Evolutionary conservation across 768 basidiomycete genomes (phyloP).

Genomic region (Auriscalpium orientale): DNA sequence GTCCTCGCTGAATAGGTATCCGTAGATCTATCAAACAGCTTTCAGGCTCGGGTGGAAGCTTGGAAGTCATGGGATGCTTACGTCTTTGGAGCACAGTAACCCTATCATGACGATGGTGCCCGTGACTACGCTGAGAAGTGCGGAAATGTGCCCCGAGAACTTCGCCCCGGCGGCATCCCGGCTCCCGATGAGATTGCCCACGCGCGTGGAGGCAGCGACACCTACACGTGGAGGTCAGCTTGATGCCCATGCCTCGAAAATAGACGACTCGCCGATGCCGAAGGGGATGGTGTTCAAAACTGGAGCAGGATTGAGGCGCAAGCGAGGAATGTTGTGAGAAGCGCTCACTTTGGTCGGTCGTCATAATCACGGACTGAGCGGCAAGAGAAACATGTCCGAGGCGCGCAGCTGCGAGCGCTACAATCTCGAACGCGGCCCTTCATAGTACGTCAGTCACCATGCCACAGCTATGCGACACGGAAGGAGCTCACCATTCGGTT

Average conservation of each 20-base stretch:
- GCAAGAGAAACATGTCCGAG: slow-evolving; percentile 62
- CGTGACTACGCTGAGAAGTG: slow-evolving; percentile 52
- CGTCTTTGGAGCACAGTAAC: slow-evolving; percentile 51
- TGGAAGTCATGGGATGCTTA: slow-evolving; percentile 21
- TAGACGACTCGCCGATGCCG: slow-evolving; percentile 41
- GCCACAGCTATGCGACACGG: not conserved
- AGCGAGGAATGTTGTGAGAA: not conserved
- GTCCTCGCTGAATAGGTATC: slow-evolving; percentile 65
- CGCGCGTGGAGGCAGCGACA: slow-evolving; percentile 62
- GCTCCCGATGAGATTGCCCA: slow-evolving; percentile 67
- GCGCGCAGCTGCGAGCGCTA: slow-evolving; percentile 67
- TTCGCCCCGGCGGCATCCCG: slow-evolving; percentile 45
- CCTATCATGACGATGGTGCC: slow-evolving; percentile 52
- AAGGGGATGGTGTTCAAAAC: slow-evolving; percentile 73
- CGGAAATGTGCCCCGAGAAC: slow-evolving; percentile 53
- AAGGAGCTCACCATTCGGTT: slow-evolving; percentile 55
- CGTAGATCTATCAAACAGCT: slow-evolving; percentile 41
- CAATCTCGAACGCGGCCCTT: slow-evolving; percentile 82
- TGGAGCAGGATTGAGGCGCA: slow-evolving; percentile 11
- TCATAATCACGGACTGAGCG: slow-evolving; percentile 76
- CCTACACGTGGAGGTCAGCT: slow-evolving; percentile 24
- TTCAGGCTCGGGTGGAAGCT: not conserved
- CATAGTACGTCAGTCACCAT: not conserved
- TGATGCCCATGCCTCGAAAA: no score
- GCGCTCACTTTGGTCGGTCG: slow-evolving; percentile 60